These are phyloP conservation scores for Hymenoscyphus fraxineus DNA, from an alignment of 2,329 filamentous ascomycete genomes.

Conservation along the genomic window DNA sequence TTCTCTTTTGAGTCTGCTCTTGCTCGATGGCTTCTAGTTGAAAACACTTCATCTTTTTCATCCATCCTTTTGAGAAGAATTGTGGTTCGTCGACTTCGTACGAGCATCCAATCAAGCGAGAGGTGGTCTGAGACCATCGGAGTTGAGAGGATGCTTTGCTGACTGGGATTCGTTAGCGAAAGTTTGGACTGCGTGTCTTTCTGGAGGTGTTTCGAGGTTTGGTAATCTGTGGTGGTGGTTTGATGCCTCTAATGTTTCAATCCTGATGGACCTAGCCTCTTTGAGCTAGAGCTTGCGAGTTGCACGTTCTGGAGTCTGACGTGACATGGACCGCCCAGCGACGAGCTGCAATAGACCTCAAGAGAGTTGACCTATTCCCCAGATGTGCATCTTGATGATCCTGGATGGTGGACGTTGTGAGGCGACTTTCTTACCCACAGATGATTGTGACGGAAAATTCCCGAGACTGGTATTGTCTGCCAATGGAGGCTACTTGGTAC, in stretches of 20 bases:
- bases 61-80: neutral
- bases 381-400: neutral
- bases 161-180: neutral
- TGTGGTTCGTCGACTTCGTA: neutral
- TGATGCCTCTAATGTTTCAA: neutral
- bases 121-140: neutral
- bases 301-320: neutral
- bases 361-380: neutral
- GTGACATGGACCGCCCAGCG: neutral
- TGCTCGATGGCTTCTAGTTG: neutral
- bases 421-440: neutral
- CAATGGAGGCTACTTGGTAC: no score
- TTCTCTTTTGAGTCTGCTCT: neutral
- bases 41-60: neutral
- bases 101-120: neutral
- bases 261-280: neutral
- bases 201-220: neutral
- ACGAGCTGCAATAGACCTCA: neutral
- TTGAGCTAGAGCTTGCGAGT: neutral
- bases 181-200: neutral
- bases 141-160: neutral
- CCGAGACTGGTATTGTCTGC: neutral
- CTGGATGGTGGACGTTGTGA: neutral
- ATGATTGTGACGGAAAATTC: neutral
- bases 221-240: neutral